These are phyloP conservation scores for Paramecium bursaria DNA, from an alignment of 73 alveolate species.

Conservation along the genomic window DNA sequence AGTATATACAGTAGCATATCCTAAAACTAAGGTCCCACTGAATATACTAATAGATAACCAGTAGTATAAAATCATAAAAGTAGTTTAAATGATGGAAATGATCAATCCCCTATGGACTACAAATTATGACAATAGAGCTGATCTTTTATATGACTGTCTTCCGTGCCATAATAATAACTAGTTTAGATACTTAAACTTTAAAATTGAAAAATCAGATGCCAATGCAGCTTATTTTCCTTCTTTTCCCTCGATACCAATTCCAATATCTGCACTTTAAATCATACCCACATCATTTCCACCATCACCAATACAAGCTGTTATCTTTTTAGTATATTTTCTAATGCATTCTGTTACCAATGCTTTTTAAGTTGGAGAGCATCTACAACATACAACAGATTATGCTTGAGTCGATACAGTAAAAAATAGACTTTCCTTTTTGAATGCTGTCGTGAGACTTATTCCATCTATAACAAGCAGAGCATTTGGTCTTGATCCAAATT, in stretches of 20 bases:
- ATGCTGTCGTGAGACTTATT: slow-evolving; percentile 55
- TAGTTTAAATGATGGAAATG: slow-evolving; percentile 80
- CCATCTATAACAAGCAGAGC: slow-evolving; percentile 64
- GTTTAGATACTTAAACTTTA: slow-evolving; percentile 77
- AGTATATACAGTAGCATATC: slow-evolving; percentile 90
- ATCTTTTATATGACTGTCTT: slow-evolving; percentile 85
- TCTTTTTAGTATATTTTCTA: slow-evolving; percentile 67
- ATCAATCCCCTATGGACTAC: slow-evolving; percentile 91
- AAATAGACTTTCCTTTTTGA: slow-evolving; percentile 72
- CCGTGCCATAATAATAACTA: slow-evolving; percentile 93
- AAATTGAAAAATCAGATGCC: slow-evolving; percentile 88
- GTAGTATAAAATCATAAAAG: slow-evolving; percentile 79
- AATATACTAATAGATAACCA: slow-evolving; percentile 70
- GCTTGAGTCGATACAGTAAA: slow-evolving; percentile 77
- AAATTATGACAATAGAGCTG: slow-evolving; percentile 81
- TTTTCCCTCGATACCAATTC: slow-evolving; percentile 96
- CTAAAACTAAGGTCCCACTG: slow-evolving; percentile 81
- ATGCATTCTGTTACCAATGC: slow-evolving; percentile 76
- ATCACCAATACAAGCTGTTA: slow-evolving; percentile 88
- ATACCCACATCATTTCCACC: slow-evolving; percentile 99
- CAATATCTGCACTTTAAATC: slow-evolving; percentile 91
- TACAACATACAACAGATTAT: slow-evolving; percentile 81
- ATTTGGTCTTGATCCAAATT: slow-evolving; percentile 71
- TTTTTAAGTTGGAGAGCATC: slow-evolving; percentile 83
- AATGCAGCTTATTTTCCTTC: slow-evolving; percentile 96